Conservation (phyloP, 495 filamentous ascomycete species). For the Sporormia fimetaria region DNA sequence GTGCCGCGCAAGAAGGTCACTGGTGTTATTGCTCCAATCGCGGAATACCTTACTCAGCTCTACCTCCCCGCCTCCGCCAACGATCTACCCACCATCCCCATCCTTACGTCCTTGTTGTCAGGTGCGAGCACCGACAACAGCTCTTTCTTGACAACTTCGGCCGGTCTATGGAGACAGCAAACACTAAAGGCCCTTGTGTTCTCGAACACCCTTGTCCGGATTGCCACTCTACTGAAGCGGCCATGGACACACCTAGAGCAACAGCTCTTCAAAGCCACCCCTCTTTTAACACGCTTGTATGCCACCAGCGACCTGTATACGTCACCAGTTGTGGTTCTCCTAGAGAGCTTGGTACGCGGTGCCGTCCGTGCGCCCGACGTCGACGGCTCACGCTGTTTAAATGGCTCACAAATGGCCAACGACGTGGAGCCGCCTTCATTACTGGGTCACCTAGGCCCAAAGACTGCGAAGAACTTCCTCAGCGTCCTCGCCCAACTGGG, state of each 20-base stretch:
- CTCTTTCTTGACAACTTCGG: conserved; percentile 49
- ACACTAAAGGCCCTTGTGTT: conserved; percentile 54
- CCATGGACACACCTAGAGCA: conserved; percentile 56
- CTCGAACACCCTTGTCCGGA: conserved; percentile 53
- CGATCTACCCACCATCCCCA: conserved; percentile 63
- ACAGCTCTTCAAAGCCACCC: conserved; percentile 66
- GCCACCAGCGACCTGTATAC: conserved; percentile 58
- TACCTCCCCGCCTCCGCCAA: conserved; percentile 59
- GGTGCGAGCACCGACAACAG: conserved; percentile 52
- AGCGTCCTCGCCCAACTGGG: conserved; percentile 67
- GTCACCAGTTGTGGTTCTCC: conserved; percentile 50
- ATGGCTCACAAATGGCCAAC: background rate
- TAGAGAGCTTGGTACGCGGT: conserved; percentile 63
- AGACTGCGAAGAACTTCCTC: conserved; percentile 72
- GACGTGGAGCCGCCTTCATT: conserved; percentile 73
- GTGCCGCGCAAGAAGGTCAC: conserved; percentile 48
- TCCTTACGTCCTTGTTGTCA: conserved; percentile 52
- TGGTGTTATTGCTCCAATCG: conserved; percentile 53
- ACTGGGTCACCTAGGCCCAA: conserved; percentile 72
- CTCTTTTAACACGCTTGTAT: conserved; percentile 66
- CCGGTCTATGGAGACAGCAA: conserved; percentile 48
- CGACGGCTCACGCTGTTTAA: background rate
- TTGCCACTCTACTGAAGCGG: conserved; percentile 51
- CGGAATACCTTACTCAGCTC: conserved; percentile 61
- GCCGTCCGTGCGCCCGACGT: conserved; percentile 40